Evolutionary conservation across 306 rosid genomes (phyloP), one percentile per base, ranked within the genome.

Genomic region (Sophora flavescens): DNA sequence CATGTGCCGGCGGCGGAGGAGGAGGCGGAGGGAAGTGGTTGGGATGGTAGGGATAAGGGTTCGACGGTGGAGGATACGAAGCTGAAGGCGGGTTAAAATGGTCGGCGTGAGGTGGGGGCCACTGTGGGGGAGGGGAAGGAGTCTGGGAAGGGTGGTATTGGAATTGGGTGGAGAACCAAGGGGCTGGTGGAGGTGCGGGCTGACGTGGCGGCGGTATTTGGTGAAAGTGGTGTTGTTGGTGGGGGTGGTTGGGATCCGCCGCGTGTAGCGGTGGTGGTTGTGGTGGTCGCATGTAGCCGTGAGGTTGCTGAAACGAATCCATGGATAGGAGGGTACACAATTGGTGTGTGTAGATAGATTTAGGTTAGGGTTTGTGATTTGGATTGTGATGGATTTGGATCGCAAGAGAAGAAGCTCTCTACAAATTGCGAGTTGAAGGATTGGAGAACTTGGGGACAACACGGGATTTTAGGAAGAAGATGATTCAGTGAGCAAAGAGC

Each of bases 281-380:
- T 9, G 82, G 79, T 15, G 82, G 85, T 22, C 97, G 72, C 86
- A 85, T 68, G 86, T 81, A 89, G 54, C 81, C 88, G 67, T 85
- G 95, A 41, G 82, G 86, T 81, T 85, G 93, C 35, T 87, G 97
- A 76, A 79, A 92, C 2, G 96, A 87, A 56, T 90, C 97, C 97
- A 92, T 90, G 13, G 32, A 42, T 13, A 3, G 6, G 3, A 8
- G 54, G 26, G 9, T 14, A 30, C 32, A 35, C 8, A 53, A 70
- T 35, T 53, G 52, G 51, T 2, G 28, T 2, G 28, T 15, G 45
- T 10, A 9, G 45, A 30, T 30, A 30, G 32, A 30, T 30, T 30
- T 30, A 30, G 32, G 32, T 30, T 30, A 30, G 32, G 32, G 32
- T 30, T 9, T 39, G 47, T 42, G 47, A 42, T 42, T 42, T 42